Base-by-base conservation (phyloP, 495 filamentous ascomycete species). In the Talaromyces nanjingensis region DNA sequence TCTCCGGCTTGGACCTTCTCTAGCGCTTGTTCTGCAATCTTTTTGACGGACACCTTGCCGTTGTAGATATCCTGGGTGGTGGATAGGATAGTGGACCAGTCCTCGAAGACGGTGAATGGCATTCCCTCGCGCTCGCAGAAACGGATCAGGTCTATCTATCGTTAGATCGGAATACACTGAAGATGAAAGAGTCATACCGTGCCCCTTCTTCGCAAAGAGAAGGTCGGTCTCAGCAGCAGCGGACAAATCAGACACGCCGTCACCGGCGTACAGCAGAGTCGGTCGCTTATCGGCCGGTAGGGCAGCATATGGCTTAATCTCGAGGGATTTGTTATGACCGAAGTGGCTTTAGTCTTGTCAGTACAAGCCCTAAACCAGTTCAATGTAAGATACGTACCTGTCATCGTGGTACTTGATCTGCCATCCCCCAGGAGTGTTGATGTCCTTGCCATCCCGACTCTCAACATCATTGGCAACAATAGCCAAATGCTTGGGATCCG, bases 291-390 rank as follows among this genome's bases (percentile, higher is more conserved):
- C 75, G 4, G 83, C 81, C 0, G 91, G 88, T 11, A 94, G 81
- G 39, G 78, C 73, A n/a, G 88, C 84, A 71, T 97, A 97, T 1
- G 88, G 89, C 66, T 89, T 86, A 68, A 98, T 92, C 66, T 90
- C 89, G 39, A 91, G 74, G 31, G 87, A 90, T 82, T 98, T 97
- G 81, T 98, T 93, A 68, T 98, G 93, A 9, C 93, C 93, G 67
- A 93, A 94, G 57, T 85, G 82, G 68, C 90, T 93, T 57, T 42
- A 16, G 18, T 24, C 9, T 27, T 7, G 18, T 60, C 61, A 37
- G 45, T 65, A 39, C 64, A 39, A 54, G 49, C 65, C 78, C 53
- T 74, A 65, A 37, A 53, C 8, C 11, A 12, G 18, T 45, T 34
- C 18, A 18, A 29, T 24, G 25, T n/a, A 4, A 29, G 29, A 29